phyloP scores from a whole-genome alignment of 805 yeast genomes.

The Hanseniaspora clermontiae region DNA sequence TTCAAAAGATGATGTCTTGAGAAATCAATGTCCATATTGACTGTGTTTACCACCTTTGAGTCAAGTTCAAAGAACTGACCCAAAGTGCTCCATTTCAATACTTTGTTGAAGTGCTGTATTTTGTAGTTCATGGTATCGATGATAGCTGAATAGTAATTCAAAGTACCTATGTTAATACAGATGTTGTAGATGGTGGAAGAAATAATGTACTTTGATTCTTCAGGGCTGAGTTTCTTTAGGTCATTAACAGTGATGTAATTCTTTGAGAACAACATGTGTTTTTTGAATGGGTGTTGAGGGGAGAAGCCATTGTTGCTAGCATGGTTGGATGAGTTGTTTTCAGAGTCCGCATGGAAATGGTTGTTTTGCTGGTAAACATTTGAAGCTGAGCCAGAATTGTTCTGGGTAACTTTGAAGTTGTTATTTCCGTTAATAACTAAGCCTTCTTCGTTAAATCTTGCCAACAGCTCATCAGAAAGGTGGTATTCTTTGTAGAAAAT shows the following conservation, averaged over 20 bases:
- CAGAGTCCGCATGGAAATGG: background rate
- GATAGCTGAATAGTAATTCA: slow-evolving; percentile 43
- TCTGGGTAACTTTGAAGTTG: background rate
- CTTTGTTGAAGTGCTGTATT: slow-evolving; percentile 33
- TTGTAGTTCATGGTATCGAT: slow-evolving; percentile 29
- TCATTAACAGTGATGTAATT: slow-evolving; percentile 13
- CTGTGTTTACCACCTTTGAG: slow-evolving; percentile 14
- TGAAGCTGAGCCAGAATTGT: background rate
- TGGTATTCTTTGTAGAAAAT: background rate
- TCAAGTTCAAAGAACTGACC: slow-evolving; percentile 34
- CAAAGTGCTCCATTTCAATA: slow-evolving; percentile 36
- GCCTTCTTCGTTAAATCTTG: slow-evolving; percentile 11
- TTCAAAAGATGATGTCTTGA: slow-evolving; percentile 13
- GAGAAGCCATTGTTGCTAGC: background rate
- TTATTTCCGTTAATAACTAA: slow-evolving; percentile 9
- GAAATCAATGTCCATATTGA: background rate
- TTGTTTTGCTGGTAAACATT: background rate
- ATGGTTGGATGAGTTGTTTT: background rate
- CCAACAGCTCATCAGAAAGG: slow-evolving; percentile 4
- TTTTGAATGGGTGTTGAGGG: slow-evolving; percentile 5
- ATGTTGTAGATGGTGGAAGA: slow-evolving; percentile 25
- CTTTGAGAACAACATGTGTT: slow-evolving; percentile 2
- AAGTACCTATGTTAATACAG: slow-evolving; percentile 45
- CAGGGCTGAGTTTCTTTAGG: slow-evolving; percentile 15
- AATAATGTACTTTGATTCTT: slow-evolving; percentile 12